Evolutionary conservation across 2,329 filamentous ascomycete genomes (phyloP).

Genomic region (Paramyrothecium sp.): DNA sequence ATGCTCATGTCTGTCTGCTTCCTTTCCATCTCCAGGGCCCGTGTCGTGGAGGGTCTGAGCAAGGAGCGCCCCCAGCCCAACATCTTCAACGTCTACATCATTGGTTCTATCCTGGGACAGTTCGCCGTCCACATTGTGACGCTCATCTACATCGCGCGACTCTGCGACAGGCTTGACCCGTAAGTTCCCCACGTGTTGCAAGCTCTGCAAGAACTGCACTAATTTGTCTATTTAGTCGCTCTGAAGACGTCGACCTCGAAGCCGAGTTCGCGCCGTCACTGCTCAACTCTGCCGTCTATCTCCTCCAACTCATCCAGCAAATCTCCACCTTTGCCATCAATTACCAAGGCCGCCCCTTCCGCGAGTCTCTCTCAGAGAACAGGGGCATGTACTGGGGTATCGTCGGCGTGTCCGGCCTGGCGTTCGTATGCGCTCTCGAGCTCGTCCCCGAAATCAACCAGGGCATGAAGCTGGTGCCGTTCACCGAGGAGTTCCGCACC

Average conservation of each 20-base stretch:
- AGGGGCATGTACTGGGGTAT: constrained; percentile 98
- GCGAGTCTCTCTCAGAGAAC: constrained; percentile 93
- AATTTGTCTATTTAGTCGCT: constrained; percentile 37
- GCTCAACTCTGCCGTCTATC: constrained; percentile 94
- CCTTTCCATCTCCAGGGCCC: constrained; percentile 95
- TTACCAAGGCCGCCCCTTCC: constrained; percentile 97
- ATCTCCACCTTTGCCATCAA: constrained; percentile 99
- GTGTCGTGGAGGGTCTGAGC: constrained; percentile 90
- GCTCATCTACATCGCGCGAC: constrained; percentile 88
- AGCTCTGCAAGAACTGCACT: constrained; percentile 10
- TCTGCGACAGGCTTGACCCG: constrained; percentile 84
- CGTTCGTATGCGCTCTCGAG: constrained; percentile 92
- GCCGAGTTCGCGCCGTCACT: constrained; percentile 91
- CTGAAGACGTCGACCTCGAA: constrained; percentile 76
- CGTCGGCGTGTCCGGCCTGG: constrained; percentile 81
- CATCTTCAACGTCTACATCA: constrained; percentile 99
- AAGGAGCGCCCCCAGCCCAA: constrained; percentile 98
- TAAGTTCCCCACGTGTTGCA: constrained; percentile 45
- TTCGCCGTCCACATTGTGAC: constrained; percentile 95
- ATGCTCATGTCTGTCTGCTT: constrained; percentile 99
- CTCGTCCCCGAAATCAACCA: constrained; percentile 94
- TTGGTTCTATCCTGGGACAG: constrained; percentile 93
- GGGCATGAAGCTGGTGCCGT: constrained; percentile 88
- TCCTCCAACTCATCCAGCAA: constrained; percentile 96
- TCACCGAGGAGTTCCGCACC: constrained; percentile 82